phyloP scores from a whole-genome alignment of 495 filamentous ascomycete genomes.

The Schizothecium vesticola region DNA sequence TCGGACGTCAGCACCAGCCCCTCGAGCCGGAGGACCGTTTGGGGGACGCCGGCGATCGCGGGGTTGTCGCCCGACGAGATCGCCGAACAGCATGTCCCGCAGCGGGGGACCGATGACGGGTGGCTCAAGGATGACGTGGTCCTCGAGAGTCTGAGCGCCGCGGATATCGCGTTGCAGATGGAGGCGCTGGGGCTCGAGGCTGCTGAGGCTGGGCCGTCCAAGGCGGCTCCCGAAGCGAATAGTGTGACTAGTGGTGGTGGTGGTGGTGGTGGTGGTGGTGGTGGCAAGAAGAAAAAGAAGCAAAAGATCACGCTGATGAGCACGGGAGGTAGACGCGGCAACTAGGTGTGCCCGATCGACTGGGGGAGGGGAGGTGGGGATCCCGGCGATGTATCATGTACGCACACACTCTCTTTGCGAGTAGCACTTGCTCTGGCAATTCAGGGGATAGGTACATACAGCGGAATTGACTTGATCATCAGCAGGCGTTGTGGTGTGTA shows the following conservation, averaged over 20 bases:
- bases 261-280: constrained; percentile 21
- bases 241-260: constrained; percentile 6
- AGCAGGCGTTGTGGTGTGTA: neutral
- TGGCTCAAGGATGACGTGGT: constrained; percentile 63
- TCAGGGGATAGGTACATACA: neutral
- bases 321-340: constrained; percentile 48
- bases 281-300: constrained; percentile 76
- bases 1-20: constrained; percentile 69
- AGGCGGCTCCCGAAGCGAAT: constrained; percentile 15
- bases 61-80: constrained; percentile 39
- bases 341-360: constrained; percentile 8
- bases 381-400: neutral
- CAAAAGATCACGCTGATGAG: constrained; percentile 96
- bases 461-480: neutral
- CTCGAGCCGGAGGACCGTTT: constrained; percentile 68
- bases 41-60: constrained; percentile 69
- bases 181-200: constrained; percentile 38
- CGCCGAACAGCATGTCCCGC: constrained; percentile 22
- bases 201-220: constrained; percentile 9
- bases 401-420: neutral
- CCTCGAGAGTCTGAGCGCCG: constrained; percentile 28
- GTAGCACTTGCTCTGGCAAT: neutral
- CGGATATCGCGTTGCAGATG: constrained; percentile 41
- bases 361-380: neutral
- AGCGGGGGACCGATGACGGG: constrained; percentile 57